phyloP scores from a whole-genome alignment of 352 stramenopile species.

The Pythium utonaiense region DNA sequence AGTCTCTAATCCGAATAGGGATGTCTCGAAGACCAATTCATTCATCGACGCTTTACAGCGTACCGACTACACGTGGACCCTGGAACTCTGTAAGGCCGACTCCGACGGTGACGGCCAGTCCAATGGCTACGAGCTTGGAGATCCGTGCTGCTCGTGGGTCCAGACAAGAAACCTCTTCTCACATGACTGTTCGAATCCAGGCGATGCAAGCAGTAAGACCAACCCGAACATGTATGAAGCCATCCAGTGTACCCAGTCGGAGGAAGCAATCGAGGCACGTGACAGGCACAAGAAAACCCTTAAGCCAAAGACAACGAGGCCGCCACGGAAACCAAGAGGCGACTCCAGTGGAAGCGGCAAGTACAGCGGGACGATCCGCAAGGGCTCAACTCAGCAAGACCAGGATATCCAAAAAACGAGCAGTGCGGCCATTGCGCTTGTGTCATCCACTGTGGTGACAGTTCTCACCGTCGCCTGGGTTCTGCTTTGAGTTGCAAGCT shows the following conservation, averaged over 20 bases:
- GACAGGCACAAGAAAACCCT: slow-evolving; percentile 12
- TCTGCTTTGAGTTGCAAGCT: neutral
- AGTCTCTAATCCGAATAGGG: no score
- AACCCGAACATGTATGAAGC: slow-evolving; percentile 12
- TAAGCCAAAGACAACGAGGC: neutral
- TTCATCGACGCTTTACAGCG: slow-evolving; percentile 33
- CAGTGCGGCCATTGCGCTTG: neutral
- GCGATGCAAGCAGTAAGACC: slow-evolving; percentile 5
- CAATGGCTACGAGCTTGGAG: slow-evolving; percentile 62
- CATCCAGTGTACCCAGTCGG: slow-evolving; percentile 30
- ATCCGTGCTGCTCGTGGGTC: slow-evolving; percentile 45
- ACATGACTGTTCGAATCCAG: neutral
- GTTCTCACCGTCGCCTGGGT: slow-evolving; percentile 1
- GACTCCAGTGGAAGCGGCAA: neutral
- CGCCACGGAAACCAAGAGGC: neutral
- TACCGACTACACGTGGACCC: slow-evolving; percentile 31
- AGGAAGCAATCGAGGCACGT: slow-evolving; percentile 11
- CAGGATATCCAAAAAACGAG: neutral
- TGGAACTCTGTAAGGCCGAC: slow-evolving; percentile 36
- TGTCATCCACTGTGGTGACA: neutral
- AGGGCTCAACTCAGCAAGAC: neutral
- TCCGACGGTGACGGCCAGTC: slow-evolving; percentile 51
- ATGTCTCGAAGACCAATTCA: slow-evolving; percentile 12
- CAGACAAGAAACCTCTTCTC: neutral
- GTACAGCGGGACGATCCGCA: neutral